phyloP scores from a whole-genome alignment of 75 land plant species.

The Adiantum capillusveneris region DNA sequence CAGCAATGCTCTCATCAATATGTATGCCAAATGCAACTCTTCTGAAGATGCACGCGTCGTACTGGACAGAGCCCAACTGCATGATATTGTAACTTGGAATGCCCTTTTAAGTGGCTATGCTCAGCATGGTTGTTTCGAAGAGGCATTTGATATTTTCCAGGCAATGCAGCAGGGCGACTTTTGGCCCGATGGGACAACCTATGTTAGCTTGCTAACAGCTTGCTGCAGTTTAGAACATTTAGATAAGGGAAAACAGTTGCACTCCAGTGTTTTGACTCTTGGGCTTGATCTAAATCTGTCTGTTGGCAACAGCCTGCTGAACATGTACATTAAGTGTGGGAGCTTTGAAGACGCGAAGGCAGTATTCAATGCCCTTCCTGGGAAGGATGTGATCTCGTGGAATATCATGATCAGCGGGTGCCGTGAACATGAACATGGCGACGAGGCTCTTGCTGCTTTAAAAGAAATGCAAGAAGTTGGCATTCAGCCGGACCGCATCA shows the following conservation, averaged over 20 bases:
- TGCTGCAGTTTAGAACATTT: not conserved
- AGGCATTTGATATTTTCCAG: not conserved
- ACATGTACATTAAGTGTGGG: slow-evolving; percentile 7
- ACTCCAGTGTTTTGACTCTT: slow-evolving; percentile 12
- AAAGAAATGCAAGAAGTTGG: slow-evolving; percentile 18
- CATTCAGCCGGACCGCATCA: slow-evolving; percentile 29
- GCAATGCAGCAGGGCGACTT: not conserved
- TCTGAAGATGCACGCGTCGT: slow-evolving; percentile 12
- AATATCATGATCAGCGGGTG: slow-evolving; percentile 13
- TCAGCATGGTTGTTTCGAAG: slow-evolving; percentile 1
- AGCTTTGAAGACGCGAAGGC: slow-evolving; percentile 6
- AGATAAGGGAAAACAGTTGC: slow-evolving; percentile 14
- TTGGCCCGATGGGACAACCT: not conserved
- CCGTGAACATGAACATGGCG: slow-evolving; percentile 1
- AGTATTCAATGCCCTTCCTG: slow-evolving; percentile 6
- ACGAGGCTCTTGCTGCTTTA: slow-evolving; percentile 14
- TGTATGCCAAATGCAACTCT: slow-evolving; percentile 44
- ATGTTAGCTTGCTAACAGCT: slow-evolving; percentile 8
- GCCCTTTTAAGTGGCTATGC: not conserved
- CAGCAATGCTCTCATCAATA: slow-evolving; percentile 39
- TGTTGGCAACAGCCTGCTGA: not conserved
- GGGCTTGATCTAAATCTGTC: slow-evolving; percentile 4
- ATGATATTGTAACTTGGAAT: slow-evolving; percentile 12
- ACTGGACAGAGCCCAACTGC: slow-evolving; percentile 11
- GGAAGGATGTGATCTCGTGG: slow-evolving; percentile 15